These are phyloP conservation scores for Pseudogymnoascus verrucosus DNA, from an alignment of 2,329 filamentous ascomycete species.

Conservation along the genomic window DNA sequence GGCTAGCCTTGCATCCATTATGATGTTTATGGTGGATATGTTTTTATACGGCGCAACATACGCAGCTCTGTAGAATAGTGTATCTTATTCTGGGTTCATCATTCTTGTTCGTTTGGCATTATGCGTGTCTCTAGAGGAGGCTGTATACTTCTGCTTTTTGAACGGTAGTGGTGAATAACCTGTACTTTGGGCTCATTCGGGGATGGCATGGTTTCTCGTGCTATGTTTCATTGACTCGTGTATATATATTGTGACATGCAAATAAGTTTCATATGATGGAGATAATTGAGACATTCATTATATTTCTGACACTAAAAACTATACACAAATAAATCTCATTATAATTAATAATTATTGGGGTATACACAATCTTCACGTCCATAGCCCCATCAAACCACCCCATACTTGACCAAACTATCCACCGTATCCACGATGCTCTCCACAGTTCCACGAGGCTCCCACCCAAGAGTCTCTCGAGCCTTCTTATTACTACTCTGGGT, in stretches of 20 bases:
- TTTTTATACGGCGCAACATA: slow-evolving; percentile 6
- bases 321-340: not conserved
- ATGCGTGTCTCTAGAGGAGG: not conserved
- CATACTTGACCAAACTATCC: slow-evolving; percentile 10
- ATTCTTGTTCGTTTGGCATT: not conserved
- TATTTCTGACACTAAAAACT: not conserved
- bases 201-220: not conserved
- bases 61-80: slow-evolving; percentile 9
- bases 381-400: not conserved
- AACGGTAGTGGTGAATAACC: not conserved
- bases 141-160: not conserved
- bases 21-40: slow-evolving; percentile 5
- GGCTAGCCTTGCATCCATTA: not conserved
- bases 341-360: not conserved
- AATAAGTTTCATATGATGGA: not conserved
- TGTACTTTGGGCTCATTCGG: not conserved
- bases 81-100: slow-evolving; percentile 4
- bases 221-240: not conserved
- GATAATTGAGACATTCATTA: not conserved
- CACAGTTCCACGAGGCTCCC: slow-evolving; percentile 1
- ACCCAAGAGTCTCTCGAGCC: not conserved
- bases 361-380: too few species aligned
- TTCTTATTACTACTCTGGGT: not conserved
- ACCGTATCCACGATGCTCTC: slow-evolving; percentile 13
- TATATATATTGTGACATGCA: slow-evolving; percentile 1